Evolutionary conservation across 176 grass and related monocot genomes (phyloP), one percentile per base, ranked within the genome.

Genomic region (Carex cristatella): DNA sequence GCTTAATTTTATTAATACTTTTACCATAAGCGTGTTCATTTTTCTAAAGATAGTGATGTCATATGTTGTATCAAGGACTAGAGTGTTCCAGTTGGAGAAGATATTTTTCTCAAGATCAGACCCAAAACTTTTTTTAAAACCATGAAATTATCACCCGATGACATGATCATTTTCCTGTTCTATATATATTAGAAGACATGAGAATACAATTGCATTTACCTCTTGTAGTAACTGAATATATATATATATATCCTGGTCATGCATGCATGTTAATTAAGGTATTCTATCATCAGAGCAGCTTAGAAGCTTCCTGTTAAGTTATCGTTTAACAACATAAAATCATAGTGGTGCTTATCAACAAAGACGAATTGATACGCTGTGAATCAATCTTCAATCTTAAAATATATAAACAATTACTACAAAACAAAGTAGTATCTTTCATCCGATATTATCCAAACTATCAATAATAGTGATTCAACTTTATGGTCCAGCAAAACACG

Each of bases 401-500:
- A 30, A 30, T 13, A 12, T 2, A 30, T 28, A 31, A 56, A 55
- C 10, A 31, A 31, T 14, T 31, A 56, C 73, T 55, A 77, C 23
- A 77, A 77, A 77, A 51, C 48, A 77, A 15, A 77, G 23, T 0
- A 55, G 72, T 77, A 76, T 54, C 71, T 31, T 53, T 31, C 1
- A 76, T 51, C 46, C 19, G 44, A 76, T 27, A 54, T 54, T 54
- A 72, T 49, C 69, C 46, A 63, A 81, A 12, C 31, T 62, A 81
- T 67, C 66, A 51, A 62, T 38, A 27, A 48, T 8, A 62, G 15
- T 5, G 40, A 48, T 65, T 58, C 46, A 28, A 42, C 80, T 83
- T 81, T 81, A 64, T 81, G 78, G 48, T 65, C 38, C 61, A 83
- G 38, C 80, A 65, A 66, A 83, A 83, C 80, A 65, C 80, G 80